Percentiles rank a stretch among this genome's conserved stretches.
Conservation (phyloP, 73 alveolate genomes). For the Uronychia setigera region DNA sequence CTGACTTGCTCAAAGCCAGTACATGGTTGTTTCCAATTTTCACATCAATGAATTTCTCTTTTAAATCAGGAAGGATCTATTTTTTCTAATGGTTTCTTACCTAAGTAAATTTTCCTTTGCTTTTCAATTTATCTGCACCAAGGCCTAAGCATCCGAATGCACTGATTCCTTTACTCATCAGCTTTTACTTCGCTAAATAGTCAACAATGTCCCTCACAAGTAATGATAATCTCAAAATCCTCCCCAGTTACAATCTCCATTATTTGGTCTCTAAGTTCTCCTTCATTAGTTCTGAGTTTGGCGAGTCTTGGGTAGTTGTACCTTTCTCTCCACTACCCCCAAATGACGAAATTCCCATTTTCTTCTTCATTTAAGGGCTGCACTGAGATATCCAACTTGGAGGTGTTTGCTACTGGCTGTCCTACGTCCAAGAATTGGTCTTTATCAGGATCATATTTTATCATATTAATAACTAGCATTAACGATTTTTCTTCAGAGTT, state of each 20-base stretch:
- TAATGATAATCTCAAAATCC: not conserved
- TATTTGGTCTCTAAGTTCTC: not conserved
- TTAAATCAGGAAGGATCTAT: not conserved
- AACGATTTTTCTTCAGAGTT: not conserved
- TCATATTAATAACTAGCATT: not conserved
- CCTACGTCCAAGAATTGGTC: not conserved
- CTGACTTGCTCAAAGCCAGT: conserved; percentile 8
- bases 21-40: conserved; percentile 35
- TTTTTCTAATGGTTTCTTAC: not conserved
- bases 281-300: not conserved
- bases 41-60: not conserved
- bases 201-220: not conserved
- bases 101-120: not conserved
- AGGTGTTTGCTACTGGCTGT: not conserved
- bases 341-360: not conserved
- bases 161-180: not conserved
- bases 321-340: not conserved
- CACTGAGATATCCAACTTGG: not conserved
- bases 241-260: not conserved
- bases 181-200: not conserved
- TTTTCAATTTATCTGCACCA: not conserved
- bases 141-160: not conserved
- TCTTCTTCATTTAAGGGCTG: not conserved
- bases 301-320: not conserved
- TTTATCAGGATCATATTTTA: not conserved